These are phyloP conservation scores for Talinum fruticosum DNA, from an alignment of 148 eudicot genomes.

Conservation along the genomic window DNA sequence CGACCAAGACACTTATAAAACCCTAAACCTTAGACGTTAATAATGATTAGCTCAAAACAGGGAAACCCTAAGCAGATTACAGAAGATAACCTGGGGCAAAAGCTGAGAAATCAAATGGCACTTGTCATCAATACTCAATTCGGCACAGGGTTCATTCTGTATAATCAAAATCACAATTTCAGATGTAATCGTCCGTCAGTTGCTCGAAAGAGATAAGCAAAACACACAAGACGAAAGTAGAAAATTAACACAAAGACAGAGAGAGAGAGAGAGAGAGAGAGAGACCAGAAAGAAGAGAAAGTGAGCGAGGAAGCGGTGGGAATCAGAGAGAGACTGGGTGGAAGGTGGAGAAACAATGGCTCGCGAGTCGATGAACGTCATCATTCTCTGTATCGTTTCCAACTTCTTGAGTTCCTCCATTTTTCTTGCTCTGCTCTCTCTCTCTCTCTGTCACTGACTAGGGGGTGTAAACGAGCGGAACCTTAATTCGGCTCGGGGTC, in stretches of 20 bases:
- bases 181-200: not conserved
- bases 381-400: constrained; percentile 48
- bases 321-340: constrained; percentile 31
- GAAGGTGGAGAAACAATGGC: constrained; percentile 24
- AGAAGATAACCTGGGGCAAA: constrained; percentile 52
- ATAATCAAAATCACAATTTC: constrained; percentile 8
- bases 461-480: too few species aligned
- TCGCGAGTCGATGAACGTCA: constrained; percentile 36
- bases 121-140: constrained; percentile 53
- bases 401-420: constrained; percentile 71
- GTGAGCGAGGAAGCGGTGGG: constrained; percentile 58
- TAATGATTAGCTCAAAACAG: not conserved
- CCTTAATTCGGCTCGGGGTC: too few species aligned
- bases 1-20: not conserved
- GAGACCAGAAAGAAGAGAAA: constrained; percentile 63
- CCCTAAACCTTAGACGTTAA: too few species aligned
- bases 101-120: constrained; percentile 59
- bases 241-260: not conserved
- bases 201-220: not conserved
- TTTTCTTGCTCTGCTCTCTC: not conserved
- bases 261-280: not conserved
- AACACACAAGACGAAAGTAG: not conserved
- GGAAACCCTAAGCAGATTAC: not conserved
- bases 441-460: not conserved
- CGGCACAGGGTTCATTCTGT: constrained; percentile 66